A percentile compares a stretch with the other conserved stretches of the same genome.
Evolutionary conservation across 2,329 filamentous ascomycete species (phyloP).

Genomic region (Alternaria ethzedia): DNA sequence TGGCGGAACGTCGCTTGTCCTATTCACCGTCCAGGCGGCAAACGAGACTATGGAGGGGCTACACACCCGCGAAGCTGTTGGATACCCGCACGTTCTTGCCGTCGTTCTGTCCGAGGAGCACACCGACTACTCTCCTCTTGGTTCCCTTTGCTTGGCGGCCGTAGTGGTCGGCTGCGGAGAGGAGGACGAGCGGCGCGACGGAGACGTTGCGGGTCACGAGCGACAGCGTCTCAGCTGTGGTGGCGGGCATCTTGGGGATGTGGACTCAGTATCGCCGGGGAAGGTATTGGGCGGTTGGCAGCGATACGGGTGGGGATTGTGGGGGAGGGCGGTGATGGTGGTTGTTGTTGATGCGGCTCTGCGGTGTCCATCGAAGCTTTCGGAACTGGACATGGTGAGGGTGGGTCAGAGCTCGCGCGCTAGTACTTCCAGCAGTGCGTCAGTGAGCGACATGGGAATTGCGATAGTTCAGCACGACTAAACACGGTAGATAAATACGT

Average conservation of each 20-base stretch:
- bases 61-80: conserved; percentile 95
- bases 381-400: conserved; percentile 25
- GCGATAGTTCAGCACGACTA: not conserved
- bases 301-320: conserved; percentile 16
- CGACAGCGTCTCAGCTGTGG: conserved; percentile 93
- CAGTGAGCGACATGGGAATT: conserved; percentile 10
- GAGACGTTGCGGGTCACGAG: conserved; percentile 95
- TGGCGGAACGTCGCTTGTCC: conserved; percentile 8
- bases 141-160: conserved; percentile 91
- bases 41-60: conserved; percentile 12
- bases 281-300: not conserved
- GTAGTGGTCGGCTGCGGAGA: conserved; percentile 98
- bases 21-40: conserved; percentile 16
- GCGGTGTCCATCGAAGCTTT: conserved; percentile 41
- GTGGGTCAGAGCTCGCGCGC: conserved; percentile 28
- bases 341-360: conserved; percentile 46
- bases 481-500: not conserved
- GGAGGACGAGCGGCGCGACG: conserved; percentile 94
- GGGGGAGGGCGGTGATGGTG: conserved; percentile 21
- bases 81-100: conserved; percentile 96
- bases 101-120: conserved; percentile 93
- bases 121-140: conserved; percentile 88
- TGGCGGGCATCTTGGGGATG: conserved; percentile 77
- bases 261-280: conserved; percentile 12
- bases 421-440: conserved; percentile 20